A percentile compares a stretch with the other conserved stretches of the same genome.
These are phyloP conservation scores for Yamadazyma mexicana DNA, from an alignment of 1,139 yeast genomes.

Conservation along the genomic window DNA sequence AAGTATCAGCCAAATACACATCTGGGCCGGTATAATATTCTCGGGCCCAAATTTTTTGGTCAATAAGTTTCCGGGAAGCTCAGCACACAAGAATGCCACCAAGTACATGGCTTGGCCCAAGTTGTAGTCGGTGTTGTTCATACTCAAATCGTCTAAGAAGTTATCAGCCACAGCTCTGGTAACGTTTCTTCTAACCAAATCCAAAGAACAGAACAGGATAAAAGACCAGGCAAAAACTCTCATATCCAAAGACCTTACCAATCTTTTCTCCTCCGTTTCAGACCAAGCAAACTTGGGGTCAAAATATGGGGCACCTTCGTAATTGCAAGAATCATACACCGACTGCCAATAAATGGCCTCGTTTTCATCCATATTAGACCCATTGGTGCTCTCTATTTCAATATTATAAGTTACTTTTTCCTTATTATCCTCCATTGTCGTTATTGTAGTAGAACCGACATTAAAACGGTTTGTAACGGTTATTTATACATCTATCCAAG, in stretches of 20 bases:
- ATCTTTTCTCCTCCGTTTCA: conserved; percentile 37
- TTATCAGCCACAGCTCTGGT: conserved; percentile 34
- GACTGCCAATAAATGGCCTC: conserved; percentile 40
- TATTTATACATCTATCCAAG: too few species aligned
- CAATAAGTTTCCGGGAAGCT: conserved; percentile 34
- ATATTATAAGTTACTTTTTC: too few species aligned
- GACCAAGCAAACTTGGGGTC: conserved; percentile 51
- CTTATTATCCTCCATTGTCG: too few species aligned
- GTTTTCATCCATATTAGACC: conserved; percentile 4
- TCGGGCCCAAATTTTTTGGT: conserved; percentile 35
- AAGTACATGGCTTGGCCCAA: conserved; percentile 31
- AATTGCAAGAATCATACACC: conserved; percentile 39
- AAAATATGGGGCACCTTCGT: conserved; percentile 45
- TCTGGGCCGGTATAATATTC: conserved; percentile 32
- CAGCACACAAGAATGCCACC: conserved; percentile 29
- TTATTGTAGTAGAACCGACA: too few species aligned
- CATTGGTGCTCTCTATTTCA: background rate
- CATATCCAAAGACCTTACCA: conserved; percentile 41
- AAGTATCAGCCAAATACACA: conserved; percentile 31
- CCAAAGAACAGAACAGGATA: conserved; percentile 31
- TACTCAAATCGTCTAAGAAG: conserved; percentile 25
- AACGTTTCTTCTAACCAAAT: conserved; percentile 33
- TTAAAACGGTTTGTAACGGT: too few species aligned
- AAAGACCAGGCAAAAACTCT: conserved; percentile 31
- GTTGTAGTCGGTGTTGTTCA: conserved; percentile 33